Percentiles rank a stretch among this genome's conserved stretches.
phyloP scores from a whole-genome alignment of 1,139 yeast genomes.

The Suhomyces bribrorum region DNA sequence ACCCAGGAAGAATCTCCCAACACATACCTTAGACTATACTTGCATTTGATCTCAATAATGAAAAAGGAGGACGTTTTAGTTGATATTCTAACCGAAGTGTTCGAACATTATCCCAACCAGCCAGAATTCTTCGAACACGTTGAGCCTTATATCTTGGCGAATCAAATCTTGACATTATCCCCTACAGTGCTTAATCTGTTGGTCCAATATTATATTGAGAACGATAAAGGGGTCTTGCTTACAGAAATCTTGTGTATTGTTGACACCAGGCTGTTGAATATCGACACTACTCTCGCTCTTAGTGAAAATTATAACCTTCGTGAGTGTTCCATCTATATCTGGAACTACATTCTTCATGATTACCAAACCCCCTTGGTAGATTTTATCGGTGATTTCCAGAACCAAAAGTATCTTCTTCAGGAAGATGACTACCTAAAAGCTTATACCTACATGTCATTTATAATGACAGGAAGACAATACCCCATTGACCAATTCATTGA shows the following conservation, averaged over 20 bases:
- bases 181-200: constrained; percentile 63
- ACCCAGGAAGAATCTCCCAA: not conserved
- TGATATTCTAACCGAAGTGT: constrained; percentile 53
- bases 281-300: constrained; percentile 65
- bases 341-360: constrained; percentile 67
- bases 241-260: constrained; percentile 68
- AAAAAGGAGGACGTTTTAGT: constrained; percentile 19
- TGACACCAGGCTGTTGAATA: constrained; percentile 66
- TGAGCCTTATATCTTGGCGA: constrained; percentile 51
- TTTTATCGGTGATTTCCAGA: constrained; percentile 38
- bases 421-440: constrained; percentile 35
- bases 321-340: constrained; percentile 66
- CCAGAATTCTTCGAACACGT: constrained; percentile 50
- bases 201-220: constrained; percentile 49
- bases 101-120: constrained; percentile 44
- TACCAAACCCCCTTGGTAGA: constrained; percentile 67
- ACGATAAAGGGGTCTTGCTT: constrained; percentile 46
- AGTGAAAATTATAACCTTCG: constrained; percentile 55
- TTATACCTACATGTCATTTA: constrained; percentile 63
- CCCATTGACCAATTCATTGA: constrained; percentile 62
- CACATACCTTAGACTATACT: constrained; percentile 20
- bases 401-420: not conserved
- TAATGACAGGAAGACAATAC: constrained; percentile 75
- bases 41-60: constrained; percentile 24
- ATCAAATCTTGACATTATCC: constrained; percentile 51